Evolutionary conservation across 345 rosid species (phyloP).

Genomic region (Acer saccharum): DNA sequence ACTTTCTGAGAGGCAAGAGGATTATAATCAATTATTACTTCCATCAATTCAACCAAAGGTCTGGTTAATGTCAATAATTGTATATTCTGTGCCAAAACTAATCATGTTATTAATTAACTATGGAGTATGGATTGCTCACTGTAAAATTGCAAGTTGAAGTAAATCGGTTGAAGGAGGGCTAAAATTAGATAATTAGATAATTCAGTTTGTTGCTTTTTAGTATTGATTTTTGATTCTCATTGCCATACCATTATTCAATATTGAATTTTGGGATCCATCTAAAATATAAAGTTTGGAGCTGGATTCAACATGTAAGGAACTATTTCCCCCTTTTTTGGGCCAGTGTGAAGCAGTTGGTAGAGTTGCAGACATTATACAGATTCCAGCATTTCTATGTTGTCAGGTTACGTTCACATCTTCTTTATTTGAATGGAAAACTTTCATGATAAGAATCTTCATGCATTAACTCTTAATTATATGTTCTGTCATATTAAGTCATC

Average conservation of each 20-base stretch:
- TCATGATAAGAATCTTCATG: conserved; percentile 13
- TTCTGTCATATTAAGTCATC: conserved; percentile 7
- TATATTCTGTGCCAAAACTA: background rate
- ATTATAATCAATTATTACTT: background rate
- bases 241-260: background rate
- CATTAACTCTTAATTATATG: background rate
- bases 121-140: background rate
- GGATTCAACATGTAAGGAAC: conserved; percentile 22
- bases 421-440: conserved; percentile 7
- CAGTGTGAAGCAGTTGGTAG: conserved; percentile 86
- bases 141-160: background rate
- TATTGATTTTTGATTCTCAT: background rate
- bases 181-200: too few relatives aligned
- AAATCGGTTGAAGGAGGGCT: background rate
- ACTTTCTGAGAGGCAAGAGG: background rate
- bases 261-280: background rate
- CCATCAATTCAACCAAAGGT: background rate
- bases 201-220: background rate
- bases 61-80: background rate
- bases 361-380: conserved; percentile 95
- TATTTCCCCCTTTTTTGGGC: conserved; percentile 20
- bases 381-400: conserved; percentile 94
- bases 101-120: background rate
- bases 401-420: conserved; percentile 53
- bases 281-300: background rate